Conservation (phyloP, 768 basidiomycete genomes). For the Rhodotorula babjevae region DNA sequence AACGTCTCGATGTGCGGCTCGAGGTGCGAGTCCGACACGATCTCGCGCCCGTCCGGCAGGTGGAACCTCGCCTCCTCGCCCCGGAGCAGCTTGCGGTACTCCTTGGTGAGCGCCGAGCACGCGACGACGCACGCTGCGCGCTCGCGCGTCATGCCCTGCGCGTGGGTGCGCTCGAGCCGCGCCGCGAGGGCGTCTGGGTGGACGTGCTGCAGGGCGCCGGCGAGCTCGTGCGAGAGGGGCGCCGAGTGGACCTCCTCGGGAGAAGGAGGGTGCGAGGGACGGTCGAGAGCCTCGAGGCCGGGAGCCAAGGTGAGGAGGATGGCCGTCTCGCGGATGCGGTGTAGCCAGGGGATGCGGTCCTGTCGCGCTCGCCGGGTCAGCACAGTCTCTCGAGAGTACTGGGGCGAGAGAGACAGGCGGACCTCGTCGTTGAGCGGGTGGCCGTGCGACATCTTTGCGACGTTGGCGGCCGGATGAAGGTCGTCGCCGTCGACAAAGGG, state of each 20-base stretch:
- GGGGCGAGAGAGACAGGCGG: neutral
- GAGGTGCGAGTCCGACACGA: conserved; percentile 15
- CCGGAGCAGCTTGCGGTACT: conserved; percentile 76
- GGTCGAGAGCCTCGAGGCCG: conserved; percentile 21
- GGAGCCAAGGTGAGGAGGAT: conserved; percentile 28
- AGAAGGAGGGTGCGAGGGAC: neutral
- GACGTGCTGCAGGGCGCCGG: conserved; percentile 11
- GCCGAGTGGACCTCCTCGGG: neutral
- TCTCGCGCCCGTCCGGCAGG: conserved; percentile 30
- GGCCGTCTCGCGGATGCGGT: conserved; percentile 63
- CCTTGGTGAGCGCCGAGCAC: conserved; percentile 75
- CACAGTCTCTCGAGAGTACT: neutral
- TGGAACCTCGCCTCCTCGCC: conserved; percentile 50
- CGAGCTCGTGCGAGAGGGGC: conserved; percentile 16
- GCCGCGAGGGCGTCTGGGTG: conserved; percentile 14
- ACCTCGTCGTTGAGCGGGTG: conserved; percentile 65
- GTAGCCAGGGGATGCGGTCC: conserved; percentile 84
- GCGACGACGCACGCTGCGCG: conserved; percentile 66
- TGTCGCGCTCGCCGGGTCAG: conserved; percentile 1
- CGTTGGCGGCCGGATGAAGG: conserved; percentile 72
- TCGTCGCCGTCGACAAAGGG: conserved; percentile 87
- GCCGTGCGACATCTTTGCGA: conserved; percentile 80
- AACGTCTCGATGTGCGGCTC: conserved; percentile 55
- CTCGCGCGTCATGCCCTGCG: conserved; percentile 28
- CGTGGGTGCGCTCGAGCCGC: conserved; percentile 5